Evolutionary conservation across 805 yeast genomes (phyloP).

Genomic region (Candida rishiriensis): DNA sequence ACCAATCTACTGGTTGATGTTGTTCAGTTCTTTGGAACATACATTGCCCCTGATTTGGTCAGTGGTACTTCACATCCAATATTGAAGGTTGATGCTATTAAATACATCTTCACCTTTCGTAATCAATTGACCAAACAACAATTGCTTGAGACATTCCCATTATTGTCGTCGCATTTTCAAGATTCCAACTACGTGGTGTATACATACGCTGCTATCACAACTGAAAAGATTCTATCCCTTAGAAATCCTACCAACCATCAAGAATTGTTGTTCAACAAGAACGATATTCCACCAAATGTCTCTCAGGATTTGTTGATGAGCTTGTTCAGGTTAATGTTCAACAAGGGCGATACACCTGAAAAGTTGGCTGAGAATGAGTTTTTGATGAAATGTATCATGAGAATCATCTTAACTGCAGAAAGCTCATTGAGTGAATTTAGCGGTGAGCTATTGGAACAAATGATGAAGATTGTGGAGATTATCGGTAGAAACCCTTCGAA

Average conservation of each 20-base stretch:
- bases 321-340: conserved; percentile 62
- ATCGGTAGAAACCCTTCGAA: conserved; percentile 91
- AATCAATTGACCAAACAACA: conserved; percentile 90
- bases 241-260: conserved; percentile 54
- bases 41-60: conserved; percentile 81
- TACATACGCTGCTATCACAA: conserved; percentile 90
- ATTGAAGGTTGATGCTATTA: conserved; percentile 86
- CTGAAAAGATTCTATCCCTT: conserved; percentile 81
- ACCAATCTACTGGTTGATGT: conserved; percentile 84
- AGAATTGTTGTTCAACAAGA: conserved; percentile 60
- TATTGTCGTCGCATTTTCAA: conserved; percentile 65
- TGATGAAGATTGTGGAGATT: conserved; percentile 61
- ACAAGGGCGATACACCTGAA: conserved; percentile 66
- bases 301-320: conserved; percentile 58
- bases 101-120: conserved; percentile 83
- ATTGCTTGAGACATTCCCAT: conserved; percentile 71
- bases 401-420: conserved; percentile 70
- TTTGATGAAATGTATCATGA: conserved; percentile 82
- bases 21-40: conserved; percentile 73
- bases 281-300: conserved; percentile 61
- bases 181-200: conserved; percentile 74
- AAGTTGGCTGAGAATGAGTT: conserved; percentile 94
- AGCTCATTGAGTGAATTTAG: conserved; percentile 50
- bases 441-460: conserved; percentile 52
- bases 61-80: conserved; percentile 60